phyloP scores from a whole-genome alignment of 2,329 filamentous ascomycete species.

The Ascochyta pisi region DNA sequence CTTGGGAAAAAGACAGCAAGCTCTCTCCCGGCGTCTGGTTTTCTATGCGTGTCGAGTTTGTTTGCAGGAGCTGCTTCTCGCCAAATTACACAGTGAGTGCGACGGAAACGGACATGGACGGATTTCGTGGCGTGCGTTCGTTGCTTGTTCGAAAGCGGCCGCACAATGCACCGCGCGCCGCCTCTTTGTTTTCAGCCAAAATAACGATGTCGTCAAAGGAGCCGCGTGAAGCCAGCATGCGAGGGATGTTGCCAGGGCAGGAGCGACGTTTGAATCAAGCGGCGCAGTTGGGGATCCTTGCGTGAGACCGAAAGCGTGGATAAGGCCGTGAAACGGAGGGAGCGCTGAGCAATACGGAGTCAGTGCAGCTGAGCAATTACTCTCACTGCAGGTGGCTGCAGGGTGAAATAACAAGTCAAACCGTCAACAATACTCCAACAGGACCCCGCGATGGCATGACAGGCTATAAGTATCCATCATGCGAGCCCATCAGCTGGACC shows the following conservation, averaged over 20 bases:
- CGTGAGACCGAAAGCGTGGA: constrained; percentile 11
- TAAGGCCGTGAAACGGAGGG: constrained; percentile 11
- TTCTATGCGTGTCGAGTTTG: constrained; percentile 17
- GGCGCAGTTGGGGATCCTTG: constrained; percentile 15
- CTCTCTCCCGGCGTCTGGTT: constrained; percentile 9
- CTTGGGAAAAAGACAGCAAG: not conserved
- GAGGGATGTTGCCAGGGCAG: constrained; percentile 12
- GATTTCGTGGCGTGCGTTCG: constrained; percentile 14
- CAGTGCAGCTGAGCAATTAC: constrained; percentile 4
- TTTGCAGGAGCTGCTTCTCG: constrained; percentile 17
- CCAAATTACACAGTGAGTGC: constrained; percentile 7
- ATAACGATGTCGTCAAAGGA: constrained; percentile 14
- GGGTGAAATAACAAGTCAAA: not conserved
- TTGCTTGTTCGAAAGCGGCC: constrained; percentile 15
- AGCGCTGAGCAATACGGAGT: constrained; percentile 13
- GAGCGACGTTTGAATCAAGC: constrained; percentile 13
- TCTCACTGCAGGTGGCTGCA: not conserved
- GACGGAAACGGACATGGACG: constrained; percentile 16
- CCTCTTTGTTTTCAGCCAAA: constrained; percentile 17
- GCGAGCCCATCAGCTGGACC: constrained; percentile 17
- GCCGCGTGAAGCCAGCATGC: constrained; percentile 1
- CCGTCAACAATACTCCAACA: not conserved
- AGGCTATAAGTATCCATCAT: constrained; percentile 17
- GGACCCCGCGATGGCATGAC: constrained; percentile 12
- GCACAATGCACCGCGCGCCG: constrained; percentile 17